Conservation (phyloP, 768 basidiomycete genomes). For the Hirschioporus abietinus region DNA sequence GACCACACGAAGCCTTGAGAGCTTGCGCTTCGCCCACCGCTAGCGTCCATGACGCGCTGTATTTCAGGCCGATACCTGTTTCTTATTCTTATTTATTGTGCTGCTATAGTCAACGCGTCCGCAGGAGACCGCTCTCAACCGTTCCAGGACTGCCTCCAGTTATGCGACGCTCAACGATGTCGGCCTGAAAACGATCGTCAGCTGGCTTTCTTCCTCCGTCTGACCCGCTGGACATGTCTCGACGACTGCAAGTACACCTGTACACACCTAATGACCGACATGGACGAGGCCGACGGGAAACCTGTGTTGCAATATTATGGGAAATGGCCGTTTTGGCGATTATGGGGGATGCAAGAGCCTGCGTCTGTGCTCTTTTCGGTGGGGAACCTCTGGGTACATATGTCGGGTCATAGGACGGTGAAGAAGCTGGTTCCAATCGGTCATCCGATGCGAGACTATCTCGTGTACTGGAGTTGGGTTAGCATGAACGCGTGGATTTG, state of each 20-base stretch:
- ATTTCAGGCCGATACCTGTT: background rate
- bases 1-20: background rate
- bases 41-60: background rate
- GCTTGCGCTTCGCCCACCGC: background rate
- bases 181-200: slow-evolving; percentile 23
- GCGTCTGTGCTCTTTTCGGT: slow-evolving; percentile 87
- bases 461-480: slow-evolving; percentile 57
- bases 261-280: slow-evolving; percentile 72
- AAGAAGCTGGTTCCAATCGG: slow-evolving; percentile 38
- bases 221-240: slow-evolving; percentile 82
- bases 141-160: slow-evolving; percentile 47
- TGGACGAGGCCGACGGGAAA: slow-evolving; percentile 36
- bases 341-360: slow-evolving; percentile 90
- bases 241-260: slow-evolving; percentile 90
- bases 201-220: slow-evolving; percentile 49
- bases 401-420: slow-evolving; percentile 49
- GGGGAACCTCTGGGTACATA: slow-evolving; percentile 77
- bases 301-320: slow-evolving; percentile 79
- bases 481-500: slow-evolving; percentile 92
- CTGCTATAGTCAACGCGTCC: slow-evolving; percentile 36
- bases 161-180: slow-evolving; percentile 40
- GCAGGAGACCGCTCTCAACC: slow-evolving; percentile 55
- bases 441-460: slow-evolving; percentile 70
- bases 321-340: slow-evolving; percentile 95
- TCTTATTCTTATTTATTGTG: slow-evolving; percentile 1